phyloP scores from a whole-genome alignment of 2,329 filamentous ascomycete genomes.

The Hymenoscyphus fructigenus region DNA sequence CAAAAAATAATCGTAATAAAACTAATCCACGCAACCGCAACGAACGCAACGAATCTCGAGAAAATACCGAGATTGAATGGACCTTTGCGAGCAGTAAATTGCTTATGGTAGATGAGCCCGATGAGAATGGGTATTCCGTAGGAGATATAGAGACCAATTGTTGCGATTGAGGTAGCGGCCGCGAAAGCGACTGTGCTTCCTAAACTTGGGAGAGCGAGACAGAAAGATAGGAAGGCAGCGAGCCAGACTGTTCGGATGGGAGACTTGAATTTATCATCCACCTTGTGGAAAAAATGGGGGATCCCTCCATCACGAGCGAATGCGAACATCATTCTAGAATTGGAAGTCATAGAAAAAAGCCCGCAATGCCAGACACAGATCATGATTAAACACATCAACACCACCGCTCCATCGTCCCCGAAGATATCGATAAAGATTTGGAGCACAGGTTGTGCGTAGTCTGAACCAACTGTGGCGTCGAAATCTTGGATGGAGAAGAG shows the following conservation, averaged over 20 bases:
- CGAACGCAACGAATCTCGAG: constrained; percentile 47
- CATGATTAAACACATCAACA: constrained; percentile 52
- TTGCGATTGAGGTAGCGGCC: constrained; percentile 59
- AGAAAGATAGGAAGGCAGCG: constrained; percentile 52
- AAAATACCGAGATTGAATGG: constrained; percentile 52
- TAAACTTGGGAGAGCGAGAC: constrained; percentile 54
- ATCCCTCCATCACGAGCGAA: constrained; percentile 57
- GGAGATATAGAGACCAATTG: constrained; percentile 56
- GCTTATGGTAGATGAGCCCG: constrained; percentile 49
- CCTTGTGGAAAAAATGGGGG: constrained; percentile 53
- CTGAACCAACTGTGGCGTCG: constrained; percentile 44
- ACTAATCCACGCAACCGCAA: constrained; percentile 51
- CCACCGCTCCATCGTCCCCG: constrained; percentile 54
- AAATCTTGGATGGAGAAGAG: constrained; percentile 61
- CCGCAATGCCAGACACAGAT: constrained; percentile 62
- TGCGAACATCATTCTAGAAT: constrained; percentile 60
- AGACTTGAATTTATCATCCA: constrained; percentile 49
- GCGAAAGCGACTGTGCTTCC: constrained; percentile 55
- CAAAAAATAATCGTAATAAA: constrained; percentile 59
- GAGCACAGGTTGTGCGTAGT: constrained; percentile 53
- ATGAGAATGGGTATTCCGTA: constrained; percentile 58
- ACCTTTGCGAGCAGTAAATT: constrained; percentile 52
- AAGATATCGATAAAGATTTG: constrained; percentile 59
- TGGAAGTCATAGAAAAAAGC: constrained; percentile 56
- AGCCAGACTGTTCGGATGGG: constrained; percentile 57